Evolutionary conservation across 2,329 filamentous ascomycete species (phyloP), one percentile per base, ranked within the genome.

Genomic region (Cytospora paraplurivora): DNA sequence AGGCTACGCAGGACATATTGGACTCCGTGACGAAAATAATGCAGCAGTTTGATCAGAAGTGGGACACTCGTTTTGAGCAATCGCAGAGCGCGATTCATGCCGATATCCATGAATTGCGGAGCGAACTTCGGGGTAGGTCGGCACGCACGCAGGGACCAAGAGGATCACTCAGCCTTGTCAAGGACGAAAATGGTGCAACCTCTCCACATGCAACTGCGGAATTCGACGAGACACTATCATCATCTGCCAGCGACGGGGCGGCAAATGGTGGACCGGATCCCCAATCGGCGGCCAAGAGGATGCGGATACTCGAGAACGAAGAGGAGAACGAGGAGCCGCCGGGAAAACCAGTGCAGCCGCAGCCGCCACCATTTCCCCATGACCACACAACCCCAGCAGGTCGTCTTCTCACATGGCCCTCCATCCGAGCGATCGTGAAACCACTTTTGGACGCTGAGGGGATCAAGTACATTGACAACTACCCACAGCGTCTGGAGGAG

Each of bases 381-480:
- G 91, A 96, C 68, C 94, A 98, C 72, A 96, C 92, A 0, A 97
- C 93, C 0, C 86, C 92, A n/a, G 93, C 93, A 1, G 91, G 95
- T 57, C 85, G 93, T 67, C 79, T 98, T 19, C 78, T 98, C 34
- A 81, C 84, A 54, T 93, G 90, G 87, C 84, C 84, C 0, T 83
- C 87, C 0, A 92, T 95, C 61, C 77, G 81, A 72, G 77, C 82
- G 66, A 72, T 97, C 72, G 86, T 91, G 38, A 80, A 72, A 66
- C 76, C 75, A 56, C 78, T 79, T 33, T 73, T 87, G 61, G 75
- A 79, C 27, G 73, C 72, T 2, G 78, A 82, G 59, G 81, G 79
- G 35, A 80, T 88, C 70, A 78, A 81, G 37, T 81, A 82, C 59
- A 81, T 88, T 33, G 84, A 86, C 62, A 85, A 90, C 68, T 96